These are phyloP conservation scores for Pezicula carpinea DNA, from an alignment of 2,329 filamentous ascomycete species.

Conservation along the genomic window DNA sequence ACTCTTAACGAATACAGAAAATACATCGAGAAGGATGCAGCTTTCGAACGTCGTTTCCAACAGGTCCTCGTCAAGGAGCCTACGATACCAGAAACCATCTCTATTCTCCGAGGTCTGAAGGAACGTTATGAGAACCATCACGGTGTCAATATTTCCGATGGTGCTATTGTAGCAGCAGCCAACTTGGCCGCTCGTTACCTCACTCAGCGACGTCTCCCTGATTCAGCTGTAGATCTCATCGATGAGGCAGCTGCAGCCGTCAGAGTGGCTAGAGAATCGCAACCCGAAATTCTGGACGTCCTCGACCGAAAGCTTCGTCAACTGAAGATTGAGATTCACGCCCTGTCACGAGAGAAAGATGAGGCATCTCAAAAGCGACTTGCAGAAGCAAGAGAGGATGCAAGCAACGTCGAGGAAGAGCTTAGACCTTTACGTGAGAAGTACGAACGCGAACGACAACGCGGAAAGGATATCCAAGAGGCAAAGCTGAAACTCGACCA, in stretches of 20 bases:
- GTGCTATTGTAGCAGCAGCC: slow-evolving; percentile 86
- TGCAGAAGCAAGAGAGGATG: slow-evolving; percentile 78
- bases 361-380: slow-evolving; percentile 84
- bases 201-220: slow-evolving; percentile 82
- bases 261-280: slow-evolving; percentile 88
- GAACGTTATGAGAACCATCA: slow-evolving; percentile 98
- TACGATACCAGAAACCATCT: slow-evolving; percentile 81
- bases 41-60: slow-evolving; percentile 97
- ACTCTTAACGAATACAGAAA: slow-evolving; percentile 95
- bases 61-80: slow-evolving; percentile 97
- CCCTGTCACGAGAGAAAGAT: slow-evolving; percentile 88
- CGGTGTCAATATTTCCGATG: slow-evolving; percentile 93
- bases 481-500: slow-evolving; percentile 93
- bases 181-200: slow-evolving; percentile 90
- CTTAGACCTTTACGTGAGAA: slow-evolving; percentile 87
- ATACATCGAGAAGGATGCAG: slow-evolving; percentile 97
- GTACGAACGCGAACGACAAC: slow-evolving; percentile 88
- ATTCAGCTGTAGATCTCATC: slow-evolving; percentile 94
- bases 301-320: slow-evolving; percentile 87
- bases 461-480: slow-evolving; percentile 87
- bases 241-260: slow-evolving; percentile 98
- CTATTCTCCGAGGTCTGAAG: slow-evolving; percentile 96
- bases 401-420: slow-evolving; percentile 91
- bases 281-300: slow-evolving; percentile 92
- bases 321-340: slow-evolving; percentile 95